Evolutionary conservation across 2,329 filamentous ascomycete genomes (phyloP).

Genomic region (Fusarium buharicum): DNA sequence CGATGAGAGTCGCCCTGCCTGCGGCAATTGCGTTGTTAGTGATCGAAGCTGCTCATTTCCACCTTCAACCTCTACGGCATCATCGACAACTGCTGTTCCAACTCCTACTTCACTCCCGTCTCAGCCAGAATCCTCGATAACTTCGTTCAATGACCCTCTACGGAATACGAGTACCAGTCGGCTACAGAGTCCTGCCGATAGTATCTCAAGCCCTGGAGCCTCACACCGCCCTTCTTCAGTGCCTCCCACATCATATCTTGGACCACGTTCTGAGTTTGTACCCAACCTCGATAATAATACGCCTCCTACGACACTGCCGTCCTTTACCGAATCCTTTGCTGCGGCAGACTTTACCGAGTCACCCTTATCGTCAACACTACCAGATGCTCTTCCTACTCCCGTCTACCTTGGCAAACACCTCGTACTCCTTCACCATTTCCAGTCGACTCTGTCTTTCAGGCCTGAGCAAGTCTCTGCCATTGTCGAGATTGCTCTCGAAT

Average conservation of each 20-base stretch:
- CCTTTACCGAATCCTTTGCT: constrained; percentile 37
- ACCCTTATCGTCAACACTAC: constrained; percentile 14
- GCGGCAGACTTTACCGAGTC: constrained; percentile 26
- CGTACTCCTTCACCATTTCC: constrained; percentile 53
- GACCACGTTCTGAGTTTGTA: constrained; percentile 8
- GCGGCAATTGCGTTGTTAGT: constrained; percentile 54
- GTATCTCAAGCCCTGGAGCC: constrained; percentile 29
- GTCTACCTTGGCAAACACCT: constrained; percentile 54
- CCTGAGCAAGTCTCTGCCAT: constrained; percentile 38
- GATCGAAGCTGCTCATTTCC: constrained; percentile 53
- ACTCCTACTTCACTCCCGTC: constrained; percentile 12
- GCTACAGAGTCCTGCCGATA: constrained; percentile 39
- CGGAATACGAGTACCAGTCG: constrained; percentile 16
- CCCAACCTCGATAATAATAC: constrained; percentile 10
- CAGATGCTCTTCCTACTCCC: constrained; percentile 28
- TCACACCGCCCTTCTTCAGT: constrained; percentile 19
- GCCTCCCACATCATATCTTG: constrained; percentile 31
- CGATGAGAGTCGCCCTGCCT: constrained; percentile 55
- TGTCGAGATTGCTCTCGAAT: constrained; percentile 48
- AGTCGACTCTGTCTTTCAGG: constrained; percentile 42
- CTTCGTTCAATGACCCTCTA: constrained; percentile 8
- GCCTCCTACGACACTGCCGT: constrained; percentile 36
- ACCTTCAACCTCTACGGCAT: constrained; percentile 1
- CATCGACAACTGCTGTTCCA: constrained; percentile 19
- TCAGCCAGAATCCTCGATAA: constrained; percentile 11